These are phyloP conservation scores for Moricandia arvensis DNA, from an alignment of 345 rosid genomes.

Conservation along the genomic window DNA sequence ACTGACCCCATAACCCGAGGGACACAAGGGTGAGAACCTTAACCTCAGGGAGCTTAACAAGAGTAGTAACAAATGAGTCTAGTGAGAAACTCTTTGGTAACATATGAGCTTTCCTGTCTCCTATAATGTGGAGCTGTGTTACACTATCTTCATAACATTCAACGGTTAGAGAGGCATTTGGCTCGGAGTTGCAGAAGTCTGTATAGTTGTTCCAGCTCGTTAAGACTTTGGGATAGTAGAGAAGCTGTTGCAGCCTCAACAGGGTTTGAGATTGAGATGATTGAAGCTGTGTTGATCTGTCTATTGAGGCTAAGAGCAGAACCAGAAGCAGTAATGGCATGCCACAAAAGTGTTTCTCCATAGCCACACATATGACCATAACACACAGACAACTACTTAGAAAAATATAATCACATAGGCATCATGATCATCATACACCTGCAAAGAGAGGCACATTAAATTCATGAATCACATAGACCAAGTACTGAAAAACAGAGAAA, in stretches of 20 bases:
- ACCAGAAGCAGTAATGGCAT: conserved; percentile 39
- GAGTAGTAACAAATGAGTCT: conserved; percentile 72
- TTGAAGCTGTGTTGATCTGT: conserved; percentile 59
- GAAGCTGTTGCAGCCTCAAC: conserved; percentile 60
- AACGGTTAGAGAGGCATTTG: conserved; percentile 61
- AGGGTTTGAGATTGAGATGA: conserved; percentile 77
- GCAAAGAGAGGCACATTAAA: conserved; percentile 27
- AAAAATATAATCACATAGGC: conserved; percentile 11
- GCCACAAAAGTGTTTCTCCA: conserved; percentile 46
- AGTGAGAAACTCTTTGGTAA: conserved; percentile 70
- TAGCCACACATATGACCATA: conserved; percentile 21
- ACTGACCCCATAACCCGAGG: conserved; percentile 88
- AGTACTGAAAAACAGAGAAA: background rate
- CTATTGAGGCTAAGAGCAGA: conserved; percentile 40
- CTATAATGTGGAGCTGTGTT: conserved; percentile 80
- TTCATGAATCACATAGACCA: conserved; percentile 18
- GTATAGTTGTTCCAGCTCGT: conserved; percentile 68
- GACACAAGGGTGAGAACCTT: conserved; percentile 83
- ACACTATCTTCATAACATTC: conserved; percentile 77
- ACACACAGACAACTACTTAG: background rate
- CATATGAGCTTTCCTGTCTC: conserved; percentile 46
- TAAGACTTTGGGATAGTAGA: conserved; percentile 59
- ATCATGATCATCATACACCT: conserved; percentile 15
- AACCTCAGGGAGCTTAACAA: conserved; percentile 66
- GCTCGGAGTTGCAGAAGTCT: conserved; percentile 79